phyloP scores from a whole-genome alignment of 768 basidiomycete genomes.

The Pisolithus marmoratus region DNA sequence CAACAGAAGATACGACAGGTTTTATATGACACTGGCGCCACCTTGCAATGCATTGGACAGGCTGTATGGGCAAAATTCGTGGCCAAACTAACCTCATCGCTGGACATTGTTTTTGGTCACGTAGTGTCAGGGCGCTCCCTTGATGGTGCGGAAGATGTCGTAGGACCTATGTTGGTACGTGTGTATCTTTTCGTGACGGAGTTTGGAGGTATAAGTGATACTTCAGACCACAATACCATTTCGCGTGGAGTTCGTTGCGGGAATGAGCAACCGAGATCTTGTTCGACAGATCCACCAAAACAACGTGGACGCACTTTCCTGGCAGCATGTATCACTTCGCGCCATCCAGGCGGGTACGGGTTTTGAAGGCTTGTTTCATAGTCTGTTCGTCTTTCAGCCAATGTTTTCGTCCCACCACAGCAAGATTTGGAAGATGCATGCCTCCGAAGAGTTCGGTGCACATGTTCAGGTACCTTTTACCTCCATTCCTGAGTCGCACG shows the following conservation, averaged over 20 bases:
- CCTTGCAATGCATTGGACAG: conserved; percentile 32
- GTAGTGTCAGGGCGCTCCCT: conserved; percentile 40
- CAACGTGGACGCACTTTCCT: conserved; percentile 35
- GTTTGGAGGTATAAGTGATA: not conserved
- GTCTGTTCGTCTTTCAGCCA: conserved; percentile 42
- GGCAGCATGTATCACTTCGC: conserved; percentile 44
- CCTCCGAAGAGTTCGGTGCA: conserved; percentile 9
- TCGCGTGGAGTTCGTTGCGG: conserved; percentile 28
- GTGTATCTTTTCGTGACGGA: not conserved
- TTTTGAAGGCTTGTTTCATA: conserved; percentile 32
- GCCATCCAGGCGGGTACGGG: conserved; percentile 32
- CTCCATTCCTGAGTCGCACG: not conserved
- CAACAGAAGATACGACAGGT: conserved; percentile 3
- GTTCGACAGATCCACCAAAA: conserved; percentile 32
- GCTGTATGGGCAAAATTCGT: conserved; percentile 27
- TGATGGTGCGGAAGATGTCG: conserved; percentile 36
- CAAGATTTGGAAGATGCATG: conserved; percentile 19
- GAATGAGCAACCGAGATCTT: conserved; percentile 27
- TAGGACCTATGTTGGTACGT: conserved; percentile 43
- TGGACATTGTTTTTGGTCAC: conserved; percentile 42
- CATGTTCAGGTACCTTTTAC: conserved; percentile 26
- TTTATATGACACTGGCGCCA: conserved; percentile 25
- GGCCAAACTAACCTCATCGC: conserved; percentile 12
- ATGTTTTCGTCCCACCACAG: not conserved
- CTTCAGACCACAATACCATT: conserved; percentile 42